Base-by-base conservation (phyloP, 1,284 basidiomycete species). In the Fomes fomentarius region DNA sequence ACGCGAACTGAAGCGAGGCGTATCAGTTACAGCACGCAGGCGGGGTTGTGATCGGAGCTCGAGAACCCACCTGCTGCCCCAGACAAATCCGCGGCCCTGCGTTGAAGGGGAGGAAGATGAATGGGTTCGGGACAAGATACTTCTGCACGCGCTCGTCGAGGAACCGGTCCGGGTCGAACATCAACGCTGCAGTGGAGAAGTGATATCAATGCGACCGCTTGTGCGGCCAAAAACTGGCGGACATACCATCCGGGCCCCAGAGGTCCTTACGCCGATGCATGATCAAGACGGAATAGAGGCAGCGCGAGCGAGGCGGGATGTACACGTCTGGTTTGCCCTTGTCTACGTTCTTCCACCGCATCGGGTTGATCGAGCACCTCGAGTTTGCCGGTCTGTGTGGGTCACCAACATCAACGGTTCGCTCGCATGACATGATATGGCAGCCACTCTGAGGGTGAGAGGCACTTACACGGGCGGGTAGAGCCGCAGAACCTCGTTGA, bases 161-260 rank as follows among this genome's bases (percentile, higher is more conserved):
- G 70, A 74, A 77, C 3, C 77, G 69, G 40, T 76, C 71, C 3
- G 81, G 80, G 58, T 81, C 78, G 57, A 80, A 82, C 22, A 70
- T 42, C 17, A 56, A 31, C 11, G 48, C 60, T 58, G 21, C 25
- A 28, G n/a, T n/a, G n/a, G n/a, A n/a, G n/a, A n/a, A n/a, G n/a
- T n/a, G n/a, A n/a, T n/a, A n/a, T n/a, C n/a, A n/a, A n/a, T n/a
- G n/a, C n/a, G n/a, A n/a, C n/a, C n/a, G n/a, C n/a, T n/a, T n/a
- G n/a, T n/a, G n/a, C n/a, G n/a, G n/a, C n/a, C n/a, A n/a, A n/a
- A n/a, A 8, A 39, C 10, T n/a, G 5, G 22, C 0, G 24, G 12
- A n/a, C 69, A 49, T 64, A 79, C 80, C 84, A 62, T 85, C 83
- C 0, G 83, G 81, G 4, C 85, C 85, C 86, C 86, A 89, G 0